Conservation (phyloP, 345 rosid species). For the Gossypium sturtianum region DNA sequence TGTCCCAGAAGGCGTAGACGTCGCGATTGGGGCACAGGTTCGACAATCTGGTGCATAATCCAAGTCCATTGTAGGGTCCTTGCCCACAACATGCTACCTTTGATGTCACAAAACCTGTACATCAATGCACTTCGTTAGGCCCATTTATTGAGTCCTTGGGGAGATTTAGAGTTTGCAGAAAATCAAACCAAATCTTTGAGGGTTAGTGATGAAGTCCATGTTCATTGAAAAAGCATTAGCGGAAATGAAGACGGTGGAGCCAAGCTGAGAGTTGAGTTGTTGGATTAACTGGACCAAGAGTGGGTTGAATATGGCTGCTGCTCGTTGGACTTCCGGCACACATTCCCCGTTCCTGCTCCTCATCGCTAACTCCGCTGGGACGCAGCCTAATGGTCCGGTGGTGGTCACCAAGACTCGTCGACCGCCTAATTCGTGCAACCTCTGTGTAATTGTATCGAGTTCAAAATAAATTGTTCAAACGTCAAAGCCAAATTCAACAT, state of each 20-base stretch:
- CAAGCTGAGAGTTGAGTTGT: slow-evolving; percentile 31
- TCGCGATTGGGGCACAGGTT: slow-evolving; percentile 43
- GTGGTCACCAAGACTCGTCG: slow-evolving; percentile 44
- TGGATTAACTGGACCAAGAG: slow-evolving; percentile 29
- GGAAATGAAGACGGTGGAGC: slow-evolving; percentile 31
- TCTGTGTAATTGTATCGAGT: slow-evolving; percentile 18
- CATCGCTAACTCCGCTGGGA: slow-evolving; percentile 39
- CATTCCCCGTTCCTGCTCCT: slow-evolving; percentile 41
- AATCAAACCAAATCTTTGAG: slow-evolving; percentile 30
- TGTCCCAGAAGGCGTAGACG: slow-evolving; percentile 42
- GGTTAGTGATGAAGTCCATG: slow-evolving; percentile 39
- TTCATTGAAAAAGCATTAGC: slow-evolving; percentile 31
- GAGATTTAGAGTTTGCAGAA: not conserved
- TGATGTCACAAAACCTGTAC: slow-evolving; percentile 40
- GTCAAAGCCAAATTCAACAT: not conserved
- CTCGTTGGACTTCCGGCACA: slow-evolving; percentile 29
- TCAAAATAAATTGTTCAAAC: not conserved
- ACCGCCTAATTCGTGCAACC: slow-evolving; percentile 39
- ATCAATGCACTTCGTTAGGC: too few relatives aligned
- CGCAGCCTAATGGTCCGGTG: slow-evolving; percentile 51
- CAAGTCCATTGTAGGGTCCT: slow-evolving; percentile 45
- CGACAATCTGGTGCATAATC: slow-evolving; percentile 32
- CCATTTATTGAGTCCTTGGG: too few relatives aligned
- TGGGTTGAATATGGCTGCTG: slow-evolving; percentile 37
- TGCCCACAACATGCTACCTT: slow-evolving; percentile 53